Conservation (phyloP, 2,329 filamentous ascomycete genomes). For the Diaporthe batatas region DNA sequence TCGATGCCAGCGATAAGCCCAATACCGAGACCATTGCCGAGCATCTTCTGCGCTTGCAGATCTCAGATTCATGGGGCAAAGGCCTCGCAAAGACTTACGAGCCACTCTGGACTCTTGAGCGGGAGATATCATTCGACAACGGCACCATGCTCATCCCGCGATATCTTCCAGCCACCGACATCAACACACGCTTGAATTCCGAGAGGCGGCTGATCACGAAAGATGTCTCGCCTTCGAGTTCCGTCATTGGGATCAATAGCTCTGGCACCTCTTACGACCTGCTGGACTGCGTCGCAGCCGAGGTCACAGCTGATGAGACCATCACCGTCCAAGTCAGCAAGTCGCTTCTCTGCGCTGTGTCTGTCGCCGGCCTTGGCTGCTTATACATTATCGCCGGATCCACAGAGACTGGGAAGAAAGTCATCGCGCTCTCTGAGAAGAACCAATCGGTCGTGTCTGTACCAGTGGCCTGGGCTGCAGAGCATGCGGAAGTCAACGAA, state of each 20-base stretch:
- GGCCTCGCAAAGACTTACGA: slow-evolving; percentile 13
- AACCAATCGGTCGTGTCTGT: slow-evolving; percentile 6
- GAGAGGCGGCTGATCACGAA: slow-evolving; percentile 41
- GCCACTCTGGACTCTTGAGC: slow-evolving; percentile 50
- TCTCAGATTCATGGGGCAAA: slow-evolving; percentile 40
- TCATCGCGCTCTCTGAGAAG: neutral
- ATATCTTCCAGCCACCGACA: slow-evolving; percentile 37
- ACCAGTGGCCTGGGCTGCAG: neutral
- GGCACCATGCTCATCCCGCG: slow-evolving; percentile 49
- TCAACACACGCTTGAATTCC: slow-evolving; percentile 44
- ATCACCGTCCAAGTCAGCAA: slow-evolving; percentile 16
- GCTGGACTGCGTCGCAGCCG: neutral
- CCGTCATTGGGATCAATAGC: slow-evolving; percentile 3
- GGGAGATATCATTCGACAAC: slow-evolving; percentile 47
- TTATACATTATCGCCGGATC: slow-evolving; percentile 5
- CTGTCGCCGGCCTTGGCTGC: slow-evolving; percentile 14
- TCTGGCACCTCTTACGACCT: slow-evolving; percentile 6
- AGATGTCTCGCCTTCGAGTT: slow-evolving; percentile 12
- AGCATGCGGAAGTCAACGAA: slow-evolving; percentile 13
- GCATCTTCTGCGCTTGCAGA: slow-evolving; percentile 42
- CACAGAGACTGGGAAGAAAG: neutral
- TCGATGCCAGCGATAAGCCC: slow-evolving; percentile 31
- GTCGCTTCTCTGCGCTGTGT: slow-evolving; percentile 20
- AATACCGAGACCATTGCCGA: slow-evolving; percentile 34
- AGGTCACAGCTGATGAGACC: neutral